These are phyloP conservation scores for Discostella stelligera DNA, from an alignment of 352 stramenopile genomes.

Conservation along the genomic window DNA sequence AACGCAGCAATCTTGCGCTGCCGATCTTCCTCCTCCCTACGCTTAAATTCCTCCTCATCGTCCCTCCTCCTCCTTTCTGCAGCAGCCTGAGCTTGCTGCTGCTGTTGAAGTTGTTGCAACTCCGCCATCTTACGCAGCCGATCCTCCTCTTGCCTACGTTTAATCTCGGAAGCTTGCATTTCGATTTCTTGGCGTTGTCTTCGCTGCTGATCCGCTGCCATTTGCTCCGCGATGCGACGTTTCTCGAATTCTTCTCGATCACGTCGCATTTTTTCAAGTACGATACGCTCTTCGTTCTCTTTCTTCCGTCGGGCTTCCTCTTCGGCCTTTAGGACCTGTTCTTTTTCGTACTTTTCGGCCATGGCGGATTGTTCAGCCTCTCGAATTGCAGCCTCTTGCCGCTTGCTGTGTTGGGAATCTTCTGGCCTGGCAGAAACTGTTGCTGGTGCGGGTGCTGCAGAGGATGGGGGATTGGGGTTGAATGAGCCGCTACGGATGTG, in stretches of 20 bases:
- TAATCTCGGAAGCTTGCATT: conserved; percentile 48
- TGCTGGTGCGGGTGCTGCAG: conserved; percentile 7
- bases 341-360: conserved; percentile 24
- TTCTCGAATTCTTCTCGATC: conserved; percentile 55
- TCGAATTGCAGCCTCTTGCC: conserved; percentile 21
- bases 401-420: background rate
- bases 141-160: conserved; percentile 49
- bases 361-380: conserved; percentile 15
- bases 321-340: conserved; percentile 28
- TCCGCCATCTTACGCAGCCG: conserved; percentile 36
- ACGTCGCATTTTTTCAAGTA: conserved; percentile 18
- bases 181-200: conserved; percentile 37
- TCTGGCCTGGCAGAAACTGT: conserved; percentile 1
- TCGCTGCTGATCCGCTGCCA: conserved; percentile 48
- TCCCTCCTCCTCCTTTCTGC: conserved; percentile 3
- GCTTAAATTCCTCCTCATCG: background rate
- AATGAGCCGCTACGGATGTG: conserved; percentile 30
- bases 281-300: conserved; percentile 14
- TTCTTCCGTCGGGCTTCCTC: conserved; percentile 19
- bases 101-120: conserved; percentile 27
- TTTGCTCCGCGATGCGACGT: conserved; percentile 45
- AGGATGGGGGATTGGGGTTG: conserved; percentile 1
- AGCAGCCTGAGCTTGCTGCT: conserved; percentile 9
- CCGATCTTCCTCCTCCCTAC: conserved; percentile 48
- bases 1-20: conserved; percentile 13